These are phyloP conservation scores for Venturia oleaginea DNA, from an alignment of 2,329 filamentous ascomycete genomes.

Conservation along the genomic window DNA sequence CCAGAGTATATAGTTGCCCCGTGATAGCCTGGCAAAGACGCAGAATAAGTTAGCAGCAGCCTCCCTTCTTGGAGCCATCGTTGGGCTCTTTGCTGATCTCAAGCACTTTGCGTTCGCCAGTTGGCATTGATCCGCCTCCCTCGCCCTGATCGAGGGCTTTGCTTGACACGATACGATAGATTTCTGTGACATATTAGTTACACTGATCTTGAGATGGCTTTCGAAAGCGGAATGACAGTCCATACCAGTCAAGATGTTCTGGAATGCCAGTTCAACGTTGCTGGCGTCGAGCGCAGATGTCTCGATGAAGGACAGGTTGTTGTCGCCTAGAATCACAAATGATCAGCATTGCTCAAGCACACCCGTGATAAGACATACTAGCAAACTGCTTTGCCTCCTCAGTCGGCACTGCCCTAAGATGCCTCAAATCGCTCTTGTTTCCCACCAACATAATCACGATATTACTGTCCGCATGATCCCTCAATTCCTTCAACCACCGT, in stretches of 20 bases:
- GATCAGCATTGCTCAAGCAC: constrained; percentile 6
- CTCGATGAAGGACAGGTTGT: constrained; percentile 98
- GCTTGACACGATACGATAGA: constrained; percentile 97
- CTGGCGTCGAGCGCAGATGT: constrained; percentile 97
- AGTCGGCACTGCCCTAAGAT: constrained; percentile 90
- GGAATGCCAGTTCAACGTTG: constrained; percentile 98
- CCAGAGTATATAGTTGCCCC: not conserved
- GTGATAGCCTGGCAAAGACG: not conserved
- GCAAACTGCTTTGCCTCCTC: constrained; percentile 98
- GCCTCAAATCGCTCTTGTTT: constrained; percentile 99
- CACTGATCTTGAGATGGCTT: not conserved
- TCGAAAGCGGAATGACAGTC: constrained; percentile 14
- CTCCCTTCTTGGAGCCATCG: constrained; percentile 67
- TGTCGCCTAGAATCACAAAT: constrained; percentile 58
- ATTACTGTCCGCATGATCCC: constrained; percentile 96
- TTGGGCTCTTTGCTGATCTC: constrained; percentile 80
- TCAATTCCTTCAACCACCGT: constrained; percentile 96
- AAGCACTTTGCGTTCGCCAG: constrained; percentile 69
- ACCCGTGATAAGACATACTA: constrained; percentile 43
- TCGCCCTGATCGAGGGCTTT: constrained; percentile 92
- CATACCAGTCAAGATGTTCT: constrained; percentile 96
- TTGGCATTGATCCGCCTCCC: constrained; percentile 60
- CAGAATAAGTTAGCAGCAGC: constrained; percentile 60
- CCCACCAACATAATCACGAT: constrained; percentile 99
- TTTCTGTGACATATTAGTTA: constrained; percentile 53